Base-by-base conservation (phyloP, 768 basidiomycete species). In the Cytidiella melzeri region DNA sequence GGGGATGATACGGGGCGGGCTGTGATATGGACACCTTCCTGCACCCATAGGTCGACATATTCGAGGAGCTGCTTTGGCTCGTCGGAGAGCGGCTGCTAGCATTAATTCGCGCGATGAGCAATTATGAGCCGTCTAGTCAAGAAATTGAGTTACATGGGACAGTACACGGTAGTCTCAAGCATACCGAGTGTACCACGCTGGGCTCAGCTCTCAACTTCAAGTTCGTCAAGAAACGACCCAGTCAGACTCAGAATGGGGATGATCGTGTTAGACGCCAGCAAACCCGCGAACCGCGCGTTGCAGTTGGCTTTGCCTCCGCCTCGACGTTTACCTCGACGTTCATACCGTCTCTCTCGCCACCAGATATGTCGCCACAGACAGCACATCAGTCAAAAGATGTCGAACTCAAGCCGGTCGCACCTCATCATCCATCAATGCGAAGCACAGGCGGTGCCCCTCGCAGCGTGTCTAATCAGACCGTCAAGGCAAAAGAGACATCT, bases 401-500 rank as follows among this genome's bases (percentile, higher is more conserved):
- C 23, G 53, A 54, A 18, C 18, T 37, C 40, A 48, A 46, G 41
- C 52, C 30, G 34, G 24, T 42, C n/a, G 13, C 30, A 13, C 37
- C 44, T 13, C n/a, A 45, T 34, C 44, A 51, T 10, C 25, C 27
- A 20, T n/a, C 45, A 21, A 38, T 28, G 18, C 41, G 45, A 24
- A 19, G 12, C 25, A 39, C 50, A 44, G 39, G 15, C 27, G 37
- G 41, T 28, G 13, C 27, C 19, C 49, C 30, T 45, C 37, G 37
- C 50, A 26, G 51, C 24, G 27, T 34, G 48, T 46, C 57, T 23
- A 46, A 40, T 38, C 56, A 52, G 15, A 50, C 55, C 12, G 50
- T 54, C n/a, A 63, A 58, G 51, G 43, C 55, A 3, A 61, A 61
- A 57, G 59, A 36, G 56, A 59, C 46, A 15, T 34, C 42, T 10